Conservation (phyloP, 768 basidiomycete species). For the Serendipita sp. region DNA sequence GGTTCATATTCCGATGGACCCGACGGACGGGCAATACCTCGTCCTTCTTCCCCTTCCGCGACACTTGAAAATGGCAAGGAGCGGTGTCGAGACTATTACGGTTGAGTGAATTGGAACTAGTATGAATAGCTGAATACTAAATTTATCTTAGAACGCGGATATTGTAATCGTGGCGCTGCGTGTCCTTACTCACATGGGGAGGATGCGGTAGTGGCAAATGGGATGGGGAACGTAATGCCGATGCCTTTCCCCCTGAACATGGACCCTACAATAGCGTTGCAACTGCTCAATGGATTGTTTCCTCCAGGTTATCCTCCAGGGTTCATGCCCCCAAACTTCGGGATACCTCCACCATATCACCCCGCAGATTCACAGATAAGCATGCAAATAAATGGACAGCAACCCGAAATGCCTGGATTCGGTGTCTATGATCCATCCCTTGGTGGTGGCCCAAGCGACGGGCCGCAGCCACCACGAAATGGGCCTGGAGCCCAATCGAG, state of each 20-base stretch:
- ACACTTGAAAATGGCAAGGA: constrained; percentile 38
- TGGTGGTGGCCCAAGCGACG: neutral
- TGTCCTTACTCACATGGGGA: constrained; percentile 92
- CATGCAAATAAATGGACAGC: neutral
- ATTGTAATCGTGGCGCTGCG: constrained; percentile 69
- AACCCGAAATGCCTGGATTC: neutral
- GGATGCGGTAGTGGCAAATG: constrained; percentile 33
- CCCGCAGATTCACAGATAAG: constrained; percentile 18
- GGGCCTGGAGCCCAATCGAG: neutral
- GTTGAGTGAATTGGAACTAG: constrained; percentile 31
- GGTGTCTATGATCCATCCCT: neutral
- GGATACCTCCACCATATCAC: constrained; percentile 19
- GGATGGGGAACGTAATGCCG: constrained; percentile 26
- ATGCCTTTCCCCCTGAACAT: constrained; percentile 25
- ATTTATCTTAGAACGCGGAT: constrained; percentile 55
- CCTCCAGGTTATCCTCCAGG: constrained; percentile 30
- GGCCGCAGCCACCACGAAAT: neutral
- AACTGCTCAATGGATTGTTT: constrained; percentile 55
- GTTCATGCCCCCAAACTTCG: constrained; percentile 32
- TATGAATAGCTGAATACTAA: constrained; percentile 3
- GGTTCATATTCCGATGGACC: neutral
- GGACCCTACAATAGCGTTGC: constrained; percentile 19
- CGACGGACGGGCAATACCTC: constrained; percentile 4
- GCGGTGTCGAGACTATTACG: constrained; percentile 83
- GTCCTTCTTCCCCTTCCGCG: too few relatives aligned